Evolutionary conservation across 2,329 filamentous ascomycete genomes (phyloP).

Genomic region (Knufia fluminis): DNA sequence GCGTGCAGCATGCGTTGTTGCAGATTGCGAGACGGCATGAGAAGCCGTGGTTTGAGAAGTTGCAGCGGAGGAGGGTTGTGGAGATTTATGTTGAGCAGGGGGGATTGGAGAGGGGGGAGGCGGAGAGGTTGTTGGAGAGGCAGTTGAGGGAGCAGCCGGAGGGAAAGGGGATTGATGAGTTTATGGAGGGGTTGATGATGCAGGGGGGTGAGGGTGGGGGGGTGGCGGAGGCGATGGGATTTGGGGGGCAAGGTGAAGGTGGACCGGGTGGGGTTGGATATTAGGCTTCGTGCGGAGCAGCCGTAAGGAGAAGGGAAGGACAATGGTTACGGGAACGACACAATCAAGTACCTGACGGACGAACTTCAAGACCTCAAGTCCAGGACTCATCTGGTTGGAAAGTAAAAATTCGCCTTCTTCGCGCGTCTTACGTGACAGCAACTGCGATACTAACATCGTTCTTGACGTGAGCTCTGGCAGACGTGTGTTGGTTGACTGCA

Average conservation of each 20-base stretch:
- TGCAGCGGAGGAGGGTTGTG: constrained; percentile 2
- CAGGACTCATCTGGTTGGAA: too few species aligned
- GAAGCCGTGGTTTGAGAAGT: constrained; percentile 6
- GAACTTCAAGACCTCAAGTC: too few species aligned
- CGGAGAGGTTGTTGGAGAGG: not conserved
- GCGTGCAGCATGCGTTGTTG: not conserved
- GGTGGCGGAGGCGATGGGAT: not conserved
- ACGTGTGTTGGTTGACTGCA: too few species aligned
- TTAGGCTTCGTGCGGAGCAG: not conserved
- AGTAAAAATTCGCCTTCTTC: too few species aligned
- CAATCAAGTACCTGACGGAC: too few species aligned
- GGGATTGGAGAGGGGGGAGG: constrained; percentile 3
- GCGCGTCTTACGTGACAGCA: too few species aligned
- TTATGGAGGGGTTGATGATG: constrained; percentile 2
- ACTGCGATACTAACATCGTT: too few species aligned
- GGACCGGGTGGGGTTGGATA: not conserved
- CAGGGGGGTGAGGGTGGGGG: not conserved
- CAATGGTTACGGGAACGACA: too few species aligned
- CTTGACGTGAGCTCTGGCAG: too few species aligned
- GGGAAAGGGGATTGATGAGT: constrained; percentile 4
- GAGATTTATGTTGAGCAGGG: not conserved
- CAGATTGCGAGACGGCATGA: constrained; percentile 2
- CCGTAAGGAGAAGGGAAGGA: not conserved
- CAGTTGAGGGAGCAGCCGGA: not conserved
- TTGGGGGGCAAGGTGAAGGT: too few species aligned